A percentile compares a stretch with the other conserved stretches of the same genome.
phyloP scores from a whole-genome alignment of 2,329 filamentous ascomycete species.

The Simplicillium aogashimaense region DNA sequence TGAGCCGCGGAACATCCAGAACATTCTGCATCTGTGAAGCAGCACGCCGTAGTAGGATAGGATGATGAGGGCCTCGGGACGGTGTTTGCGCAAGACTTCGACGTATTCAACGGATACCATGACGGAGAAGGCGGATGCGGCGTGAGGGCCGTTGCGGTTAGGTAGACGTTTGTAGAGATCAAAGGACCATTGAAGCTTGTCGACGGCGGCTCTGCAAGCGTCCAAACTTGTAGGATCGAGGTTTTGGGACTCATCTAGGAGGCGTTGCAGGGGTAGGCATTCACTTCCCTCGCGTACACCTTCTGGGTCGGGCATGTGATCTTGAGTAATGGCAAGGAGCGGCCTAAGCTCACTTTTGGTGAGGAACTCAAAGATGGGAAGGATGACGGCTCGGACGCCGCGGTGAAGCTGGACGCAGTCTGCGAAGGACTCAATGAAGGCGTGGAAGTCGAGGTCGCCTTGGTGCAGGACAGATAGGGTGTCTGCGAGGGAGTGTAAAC shows the following conservation, averaged over 20 bases:
- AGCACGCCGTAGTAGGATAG: conserved; percentile 32
- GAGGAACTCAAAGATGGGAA: conserved; percentile 6
- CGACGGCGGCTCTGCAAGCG: conserved; percentile 8
- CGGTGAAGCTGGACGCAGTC: conserved; percentile 8
- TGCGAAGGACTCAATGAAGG: conserved; percentile 7
- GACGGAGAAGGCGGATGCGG: conserved; percentile 9
- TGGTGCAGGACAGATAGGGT: conserved; percentile 25
- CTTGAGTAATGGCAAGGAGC: conserved; percentile 4
- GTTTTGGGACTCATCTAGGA: conserved; percentile 3
- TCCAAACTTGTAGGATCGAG: conserved; percentile 5
- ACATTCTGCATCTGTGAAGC: conserved; percentile 22
- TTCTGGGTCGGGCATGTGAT: conserved; percentile 4
- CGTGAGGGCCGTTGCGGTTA: conserved; percentile 4
- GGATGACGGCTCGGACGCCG: conserved; percentile 7
- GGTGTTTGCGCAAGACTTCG: conserved; percentile 19
- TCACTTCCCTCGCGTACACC: conserved; percentile 2
- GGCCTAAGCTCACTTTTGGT: conserved; percentile 7
- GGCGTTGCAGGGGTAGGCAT: conserved; percentile 2
- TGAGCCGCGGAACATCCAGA: conserved; percentile 19
- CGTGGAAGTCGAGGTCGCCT: conserved; percentile 16
- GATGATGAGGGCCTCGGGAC: conserved; percentile 27
- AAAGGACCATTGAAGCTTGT: conserved; percentile 8
- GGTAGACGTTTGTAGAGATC: conserved; percentile 6
- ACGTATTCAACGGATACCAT: conserved; percentile 18
- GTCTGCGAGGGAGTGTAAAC: conserved; percentile 38